A percentile compares a stretch with the other conserved stretches of the same genome.
These are phyloP conservation scores for Coemansia sp. DNA, from an alignment of 192 early-diverging fungal genomes.

Conservation along the genomic window DNA sequence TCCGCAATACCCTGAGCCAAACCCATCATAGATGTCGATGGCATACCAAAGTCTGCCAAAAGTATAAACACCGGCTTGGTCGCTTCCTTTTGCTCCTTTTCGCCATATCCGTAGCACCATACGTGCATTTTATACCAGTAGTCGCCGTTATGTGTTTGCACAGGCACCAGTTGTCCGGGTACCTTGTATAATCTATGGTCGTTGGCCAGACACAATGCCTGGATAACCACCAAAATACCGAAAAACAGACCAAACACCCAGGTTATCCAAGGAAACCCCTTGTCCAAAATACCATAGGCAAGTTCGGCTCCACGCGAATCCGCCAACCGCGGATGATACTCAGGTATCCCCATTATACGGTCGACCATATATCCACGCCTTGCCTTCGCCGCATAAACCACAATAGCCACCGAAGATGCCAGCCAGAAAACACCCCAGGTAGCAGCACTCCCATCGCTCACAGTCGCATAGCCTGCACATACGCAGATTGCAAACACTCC, in stretches of 20 bases:
- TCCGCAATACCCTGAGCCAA: slow-evolving; percentile 40
- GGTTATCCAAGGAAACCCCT: slow-evolving; percentile 36
- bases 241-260: slow-evolving; percentile 43
- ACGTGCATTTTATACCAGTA: slow-evolving; percentile 52
- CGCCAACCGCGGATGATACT: slow-evolving; percentile 42
- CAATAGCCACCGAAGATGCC: slow-evolving; percentile 15
- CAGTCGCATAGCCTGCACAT: slow-evolving; percentile 34
- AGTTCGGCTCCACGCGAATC: slow-evolving; percentile 36
- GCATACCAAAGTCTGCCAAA: slow-evolving; percentile 54
- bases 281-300: slow-evolving; percentile 39
- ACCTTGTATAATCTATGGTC: slow-evolving; percentile 33
- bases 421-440: slow-evolving; percentile 47
- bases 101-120: slow-evolving; percentile 43
- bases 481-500: slow-evolving; percentile 30
- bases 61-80: slow-evolving; percentile 46
- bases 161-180: slow-evolving; percentile 45
- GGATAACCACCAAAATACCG: slow-evolving; percentile 45
- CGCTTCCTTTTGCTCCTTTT: slow-evolving; percentile 4
- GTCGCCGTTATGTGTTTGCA: slow-evolving; percentile 47
- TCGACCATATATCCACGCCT: slow-evolving; percentile 53
- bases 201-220: slow-evolving; percentile 50
- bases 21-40: slow-evolving; percentile 52
- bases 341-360: slow-evolving; percentile 55
- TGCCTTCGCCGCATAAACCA: slow-evolving; percentile 48
- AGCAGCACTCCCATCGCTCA: slow-evolving; percentile 20